Percentiles rank a stretch among this genome's conserved stretches.
phyloP scores from a whole-genome alignment of 257 asterid species.

The Solanum infundibuliforme region DNA sequence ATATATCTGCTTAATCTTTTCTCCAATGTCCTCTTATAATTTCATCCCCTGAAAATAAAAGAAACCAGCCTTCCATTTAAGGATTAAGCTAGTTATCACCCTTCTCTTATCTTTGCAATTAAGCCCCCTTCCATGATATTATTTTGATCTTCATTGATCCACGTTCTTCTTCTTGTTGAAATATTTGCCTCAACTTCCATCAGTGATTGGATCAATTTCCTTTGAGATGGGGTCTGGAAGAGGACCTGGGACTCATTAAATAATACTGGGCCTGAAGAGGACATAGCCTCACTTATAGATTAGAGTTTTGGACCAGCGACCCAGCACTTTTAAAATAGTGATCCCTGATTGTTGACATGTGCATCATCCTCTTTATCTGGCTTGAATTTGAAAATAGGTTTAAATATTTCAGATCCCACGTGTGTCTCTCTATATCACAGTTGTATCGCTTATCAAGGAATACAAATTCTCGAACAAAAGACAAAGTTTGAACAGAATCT shows the following conservation, averaged over 20 bases:
- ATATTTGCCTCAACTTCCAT: background rate
- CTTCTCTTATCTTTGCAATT: background rate
- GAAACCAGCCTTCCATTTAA: background rate
- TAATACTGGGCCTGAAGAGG: background rate
- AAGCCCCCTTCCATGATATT: background rate
- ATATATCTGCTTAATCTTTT: background rate
- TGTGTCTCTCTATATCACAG: background rate
- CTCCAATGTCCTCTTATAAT: background rate
- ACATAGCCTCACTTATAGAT: background rate
- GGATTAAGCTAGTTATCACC: background rate
- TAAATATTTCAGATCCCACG: background rate
- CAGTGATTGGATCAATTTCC: background rate
- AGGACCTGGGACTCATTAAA: background rate
- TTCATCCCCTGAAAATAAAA: background rate
- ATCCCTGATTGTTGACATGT: background rate
- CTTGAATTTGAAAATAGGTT: background rate
- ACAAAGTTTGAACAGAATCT: background rate
- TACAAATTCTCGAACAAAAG: background rate
- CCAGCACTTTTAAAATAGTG: background rate
- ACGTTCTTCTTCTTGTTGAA: background rate
- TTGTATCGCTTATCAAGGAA: background rate
- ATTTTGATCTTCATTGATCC: background rate
- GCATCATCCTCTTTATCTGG: background rate
- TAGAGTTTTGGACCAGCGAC: background rate
- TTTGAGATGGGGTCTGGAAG: background rate